Evolutionary conservation across 371 early-diverging fungal genomes (phyloP).

Genomic region (Rhizopus arrhizus): DNA sequence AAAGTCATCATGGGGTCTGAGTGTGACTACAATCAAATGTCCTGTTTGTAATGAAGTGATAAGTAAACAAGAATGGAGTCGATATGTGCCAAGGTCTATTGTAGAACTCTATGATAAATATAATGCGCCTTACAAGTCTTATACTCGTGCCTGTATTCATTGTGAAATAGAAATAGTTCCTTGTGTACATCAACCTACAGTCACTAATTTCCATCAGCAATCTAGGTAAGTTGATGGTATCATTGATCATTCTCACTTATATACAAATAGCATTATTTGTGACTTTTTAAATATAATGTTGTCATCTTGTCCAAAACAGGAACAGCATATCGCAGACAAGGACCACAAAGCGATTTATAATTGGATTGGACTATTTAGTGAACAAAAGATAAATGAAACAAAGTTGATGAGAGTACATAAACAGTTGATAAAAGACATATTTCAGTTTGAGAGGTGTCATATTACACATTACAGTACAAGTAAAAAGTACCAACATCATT

Average conservation of each 20-base stretch:
- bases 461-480: slow-evolving; percentile 1
- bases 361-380: slow-evolving; percentile 23
- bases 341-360: slow-evolving; percentile 25
- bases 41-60: slow-evolving; percentile 59
- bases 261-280: slow-evolving; percentile 11
- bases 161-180: slow-evolving; percentile 52
- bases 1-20: slow-evolving; percentile 62
- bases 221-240: not conserved
- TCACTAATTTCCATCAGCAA: not conserved
- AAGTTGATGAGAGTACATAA: slow-evolving; percentile 15
- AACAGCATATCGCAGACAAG: slow-evolving; percentile 18
- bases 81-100: slow-evolving; percentile 29
- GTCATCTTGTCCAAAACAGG: slow-evolving; percentile 9
- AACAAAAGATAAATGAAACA: slow-evolving; percentile 18
- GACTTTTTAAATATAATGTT: slow-evolving; percentile 22
- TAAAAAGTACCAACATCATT: not conserved
- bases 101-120: slow-evolving; percentile 50
- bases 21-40: slow-evolving; percentile 56
- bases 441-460: slow-evolving; percentile 23
- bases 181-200: slow-evolving; percentile 13
- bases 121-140: slow-evolving; percentile 59
- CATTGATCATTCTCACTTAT: too few species aligned
- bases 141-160: slow-evolving; percentile 50
- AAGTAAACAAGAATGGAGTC: slow-evolving; percentile 56
- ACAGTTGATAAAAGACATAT: slow-evolving; percentile 22